Conservation (phyloP, 495 filamentous ascomycete genomes). For the Aspergillus nidulans region DNA sequence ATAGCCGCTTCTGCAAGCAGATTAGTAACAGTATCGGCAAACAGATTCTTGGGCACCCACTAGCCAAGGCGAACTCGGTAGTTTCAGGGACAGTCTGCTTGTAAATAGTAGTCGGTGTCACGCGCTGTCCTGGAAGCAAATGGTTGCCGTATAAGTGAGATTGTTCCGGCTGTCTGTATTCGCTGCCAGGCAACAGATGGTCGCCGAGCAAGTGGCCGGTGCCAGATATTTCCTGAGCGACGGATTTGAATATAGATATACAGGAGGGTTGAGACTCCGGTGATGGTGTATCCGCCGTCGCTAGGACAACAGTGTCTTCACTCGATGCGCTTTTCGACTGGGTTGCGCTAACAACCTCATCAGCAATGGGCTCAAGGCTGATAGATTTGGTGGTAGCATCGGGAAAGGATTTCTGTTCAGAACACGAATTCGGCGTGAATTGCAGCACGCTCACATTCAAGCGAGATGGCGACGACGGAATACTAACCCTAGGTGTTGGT, state of each 20-base stretch:
- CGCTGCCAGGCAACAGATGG: constrained; percentile 13
- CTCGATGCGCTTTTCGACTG: neutral
- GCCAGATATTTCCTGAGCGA: neutral
- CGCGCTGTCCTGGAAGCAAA: constrained; percentile 17
- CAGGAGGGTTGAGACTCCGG: neutral
- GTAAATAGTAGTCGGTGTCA: neutral
- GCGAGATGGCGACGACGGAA: neutral
- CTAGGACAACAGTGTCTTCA: neutral
- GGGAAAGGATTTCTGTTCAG: neutral
- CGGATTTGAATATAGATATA: neutral
- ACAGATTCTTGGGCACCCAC: neutral
- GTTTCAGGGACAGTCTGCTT: neutral
- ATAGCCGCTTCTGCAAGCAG: neutral
- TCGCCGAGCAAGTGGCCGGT: constrained; percentile 4
- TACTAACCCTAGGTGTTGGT: neutral
- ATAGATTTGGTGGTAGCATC: neutral
- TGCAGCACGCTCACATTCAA: constrained; percentile 9
- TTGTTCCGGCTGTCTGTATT: neutral
- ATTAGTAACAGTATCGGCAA: neutral
- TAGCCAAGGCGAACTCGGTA: neutral
- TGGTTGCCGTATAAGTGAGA: constrained; percentile 19
- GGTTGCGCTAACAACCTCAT: neutral
- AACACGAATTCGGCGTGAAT: constrained; percentile 9
- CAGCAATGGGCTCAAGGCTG: neutral
- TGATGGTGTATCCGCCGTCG: neutral